These are phyloP conservation scores for Monosporascus ibericus DNA, from an alignment of 2,329 filamentous ascomycete species.

Conservation along the genomic window DNA sequence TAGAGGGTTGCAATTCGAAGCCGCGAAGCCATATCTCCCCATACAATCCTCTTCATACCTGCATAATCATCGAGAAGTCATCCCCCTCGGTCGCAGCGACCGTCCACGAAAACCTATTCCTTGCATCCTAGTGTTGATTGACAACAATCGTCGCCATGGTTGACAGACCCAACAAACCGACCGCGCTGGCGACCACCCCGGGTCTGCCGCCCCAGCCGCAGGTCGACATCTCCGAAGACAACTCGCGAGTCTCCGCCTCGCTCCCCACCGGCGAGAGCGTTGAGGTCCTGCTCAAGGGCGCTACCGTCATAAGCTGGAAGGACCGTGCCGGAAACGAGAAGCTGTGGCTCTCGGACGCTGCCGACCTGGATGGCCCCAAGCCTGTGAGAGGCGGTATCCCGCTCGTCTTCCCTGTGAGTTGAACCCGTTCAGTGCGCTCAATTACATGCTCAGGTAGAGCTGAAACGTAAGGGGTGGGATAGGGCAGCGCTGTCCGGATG, in stretches of 20 bases:
- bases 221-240: constrained; percentile 67
- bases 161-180: constrained; percentile 79
- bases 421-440: too few relatives aligned
- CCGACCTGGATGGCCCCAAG: constrained; percentile 80
- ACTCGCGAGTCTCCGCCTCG: constrained; percentile 67
- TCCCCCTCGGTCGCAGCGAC: too few relatives aligned
- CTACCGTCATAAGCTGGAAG: constrained; percentile 93
- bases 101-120: too few relatives aligned
- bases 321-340: constrained; percentile 71
- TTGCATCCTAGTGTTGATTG: too few relatives aligned
- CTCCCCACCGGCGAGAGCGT: constrained; percentile 84
- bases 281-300: constrained; percentile 81
- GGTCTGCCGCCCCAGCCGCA: constrained; percentile 68
- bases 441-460: too few relatives aligned
- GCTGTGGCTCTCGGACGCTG: constrained; percentile 76
- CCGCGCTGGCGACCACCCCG: constrained; percentile 68
- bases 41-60: background rate
- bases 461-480: too few relatives aligned
- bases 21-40: too few relatives aligned
- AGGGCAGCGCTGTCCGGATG: too few relatives aligned
- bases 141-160: constrained; percentile 46
- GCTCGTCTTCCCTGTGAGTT: constrained; percentile 80
- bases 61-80: too few relatives aligned
- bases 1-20: too few relatives aligned
- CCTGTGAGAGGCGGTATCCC: constrained; percentile 88